Percentiles rank a stretch among this genome's conserved stretches.
Evolutionary conservation across 129 eudicot species (phyloP).

Genomic region (Escallonia rubra): DNA sequence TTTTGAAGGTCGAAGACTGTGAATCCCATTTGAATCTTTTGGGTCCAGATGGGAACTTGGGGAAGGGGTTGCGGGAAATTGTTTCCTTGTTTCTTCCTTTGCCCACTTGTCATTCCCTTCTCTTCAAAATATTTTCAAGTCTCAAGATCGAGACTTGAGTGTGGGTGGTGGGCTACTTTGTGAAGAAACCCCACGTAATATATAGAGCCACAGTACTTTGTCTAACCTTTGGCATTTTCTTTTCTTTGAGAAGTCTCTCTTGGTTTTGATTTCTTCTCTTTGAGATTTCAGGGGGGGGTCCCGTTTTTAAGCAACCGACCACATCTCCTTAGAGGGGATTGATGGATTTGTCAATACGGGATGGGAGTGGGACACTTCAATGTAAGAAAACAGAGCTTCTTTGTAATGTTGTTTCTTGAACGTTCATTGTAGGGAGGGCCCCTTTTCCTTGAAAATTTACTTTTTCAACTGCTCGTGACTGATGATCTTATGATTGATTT

Average conservation of each 20-base stretch:
- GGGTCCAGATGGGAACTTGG: not conserved
- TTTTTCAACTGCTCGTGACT: not conserved
- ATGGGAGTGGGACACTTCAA: not conserved
- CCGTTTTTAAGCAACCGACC: not conserved
- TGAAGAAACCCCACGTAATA: not conserved
- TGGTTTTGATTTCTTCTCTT: not conserved
- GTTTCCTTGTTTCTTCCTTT: not conserved
- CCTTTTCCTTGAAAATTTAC: not conserved
- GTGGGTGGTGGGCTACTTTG: conserved; percentile 1
- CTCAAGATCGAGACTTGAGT: not conserved
- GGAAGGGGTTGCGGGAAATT: not conserved
- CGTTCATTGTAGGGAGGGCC: not conserved
- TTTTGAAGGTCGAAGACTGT: conserved; percentile 14
- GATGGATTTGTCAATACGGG: not conserved
- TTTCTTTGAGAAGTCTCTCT: not conserved
- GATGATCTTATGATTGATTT: too few species aligned
- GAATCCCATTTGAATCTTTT: conserved; percentile 8
- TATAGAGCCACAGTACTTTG: not conserved
- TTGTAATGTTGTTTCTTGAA: not conserved
- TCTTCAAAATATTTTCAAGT: not conserved
- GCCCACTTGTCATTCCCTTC: not conserved
- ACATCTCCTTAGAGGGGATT: not conserved
- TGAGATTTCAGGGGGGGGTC: not conserved
- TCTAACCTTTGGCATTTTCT: not conserved
- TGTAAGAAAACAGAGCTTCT: not conserved